Conservation (phyloP, 805 yeast genomes). For the Diddensiella transvaalensis region DNA sequence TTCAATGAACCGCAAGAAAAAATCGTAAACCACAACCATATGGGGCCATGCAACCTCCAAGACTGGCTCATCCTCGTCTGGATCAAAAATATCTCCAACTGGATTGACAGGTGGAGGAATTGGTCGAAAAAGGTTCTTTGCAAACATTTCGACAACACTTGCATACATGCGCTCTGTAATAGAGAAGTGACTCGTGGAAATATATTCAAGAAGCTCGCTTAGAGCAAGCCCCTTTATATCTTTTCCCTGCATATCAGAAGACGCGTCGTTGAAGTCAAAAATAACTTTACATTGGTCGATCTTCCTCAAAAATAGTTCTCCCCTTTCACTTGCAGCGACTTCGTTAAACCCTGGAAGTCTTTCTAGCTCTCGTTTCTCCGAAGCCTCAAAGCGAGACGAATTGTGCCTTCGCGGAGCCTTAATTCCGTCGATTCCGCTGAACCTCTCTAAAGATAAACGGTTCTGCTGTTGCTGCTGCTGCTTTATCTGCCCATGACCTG, state of each 20-base stretch:
- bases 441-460: conserved; percentile 54
- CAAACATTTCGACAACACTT: conserved; percentile 86
- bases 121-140: conserved; percentile 84
- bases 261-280: conserved; percentile 92
- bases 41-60: conserved; percentile 98
- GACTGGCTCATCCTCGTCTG: conserved; percentile 98
- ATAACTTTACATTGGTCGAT: conserved; percentile 92
- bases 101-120: conserved; percentile 99
- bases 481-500: conserved; percentile 13
- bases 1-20: conserved; percentile 87
- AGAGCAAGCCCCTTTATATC: conserved; percentile 84
- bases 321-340: conserved; percentile 76
- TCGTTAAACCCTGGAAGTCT: conserved; percentile 86
- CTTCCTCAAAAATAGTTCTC: conserved; percentile 76
- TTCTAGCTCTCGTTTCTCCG: conserved; percentile 58
- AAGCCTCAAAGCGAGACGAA: conserved; percentile 85
- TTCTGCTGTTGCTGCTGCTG: conserved; percentile 23
- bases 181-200: conserved; percentile 74
- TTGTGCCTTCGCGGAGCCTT: conserved; percentile 87
- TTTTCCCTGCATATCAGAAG: conserved; percentile 86
- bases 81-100: conserved; percentile 91
- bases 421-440: conserved; percentile 77
- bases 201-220: conserved; percentile 85
- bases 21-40: conserved; percentile 95
- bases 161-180: conserved; percentile 89